Evolutionary conservation across 108 stramenopile species (phyloP), one percentile per base, ranked within the genome.

Genomic region (Pseudonitzschia pungens): DNA sequence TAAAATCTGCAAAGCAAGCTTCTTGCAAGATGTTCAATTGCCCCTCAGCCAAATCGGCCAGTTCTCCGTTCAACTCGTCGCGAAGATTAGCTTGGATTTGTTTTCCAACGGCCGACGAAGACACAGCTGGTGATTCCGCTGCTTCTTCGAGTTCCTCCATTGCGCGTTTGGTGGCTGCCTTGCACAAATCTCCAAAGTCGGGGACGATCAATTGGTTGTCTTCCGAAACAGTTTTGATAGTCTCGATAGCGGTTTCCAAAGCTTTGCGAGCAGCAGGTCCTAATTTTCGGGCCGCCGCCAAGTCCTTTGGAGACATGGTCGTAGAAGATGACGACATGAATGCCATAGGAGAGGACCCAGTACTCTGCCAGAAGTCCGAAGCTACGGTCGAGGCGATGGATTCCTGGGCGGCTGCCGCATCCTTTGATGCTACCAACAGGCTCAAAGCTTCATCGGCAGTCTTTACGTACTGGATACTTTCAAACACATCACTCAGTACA

Each of bases 171-270:
- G 80, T 76, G 55, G 89, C 82, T 15, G 93, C 93, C 62, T 76
- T 78, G 73, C 84, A 85, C 59, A 94, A 76, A 0, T 86, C 80
- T 21, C 90, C 90, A 73, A 91, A 94, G 82, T 87, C 81, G n/a
- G 87, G 54, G 0, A 94, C 87, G 12, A 93, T 62, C 3, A 75
- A 48, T 32, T 76, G 69, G 15, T 74, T 69, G 40, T 77, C 76
- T 24, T 82, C 83, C 6, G 64, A 69, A 15, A 68, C 54, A 32
- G 63, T 55, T 44, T 74, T 73, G 69, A 77, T 65, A 12, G 55
- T 69, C 31, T 68, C 59, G 44, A 81, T 53, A 29, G 81, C 86
- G 7, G 74, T 72, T 14, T 80, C 82, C 32, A 86, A 36, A 5
- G 77, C 86, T 67, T 77, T 77, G 29, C 69, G 78, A 33, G 84